These are phyloP conservation scores for Xanthoconium stramineum DNA, from an alignment of 768 basidiomycete genomes.

Conservation along the genomic window DNA sequence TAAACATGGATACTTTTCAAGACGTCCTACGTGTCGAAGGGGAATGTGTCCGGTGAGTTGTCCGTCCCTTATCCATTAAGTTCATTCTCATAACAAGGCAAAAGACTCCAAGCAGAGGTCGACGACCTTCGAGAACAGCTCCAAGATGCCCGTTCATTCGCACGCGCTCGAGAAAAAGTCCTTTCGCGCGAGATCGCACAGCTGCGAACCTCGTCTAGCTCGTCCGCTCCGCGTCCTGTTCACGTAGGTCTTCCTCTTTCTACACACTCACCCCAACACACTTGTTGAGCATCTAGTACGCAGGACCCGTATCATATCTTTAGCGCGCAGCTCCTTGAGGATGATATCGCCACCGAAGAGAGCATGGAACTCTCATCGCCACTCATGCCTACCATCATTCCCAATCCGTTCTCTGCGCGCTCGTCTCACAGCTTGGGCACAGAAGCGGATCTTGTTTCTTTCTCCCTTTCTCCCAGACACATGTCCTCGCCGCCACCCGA, in stretches of 20 bases:
- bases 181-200: constrained; percentile 32
- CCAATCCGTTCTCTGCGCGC: constrained; percentile 5
- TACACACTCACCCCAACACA: not conserved
- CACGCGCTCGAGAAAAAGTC: constrained; percentile 32
- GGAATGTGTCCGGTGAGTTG: constrained; percentile 36
- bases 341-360: constrained; percentile 35
- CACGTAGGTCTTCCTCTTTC: constrained; percentile 2
- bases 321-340: constrained; percentile 29
- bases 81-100: not conserved
- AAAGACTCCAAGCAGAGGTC: constrained; percentile 32
- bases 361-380: constrained; percentile 56
- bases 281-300: not conserved
- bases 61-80: not conserved
- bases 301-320: constrained; percentile 8
- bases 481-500: constrained; percentile 16
- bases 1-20: constrained; percentile 19
- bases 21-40: constrained; percentile 29
- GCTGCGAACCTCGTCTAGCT: constrained; percentile 6
- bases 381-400: constrained; percentile 34
- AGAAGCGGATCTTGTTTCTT: constrained; percentile 15
- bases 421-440: not conserved
- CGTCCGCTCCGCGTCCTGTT: not conserved
- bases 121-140: constrained; percentile 31
- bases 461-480: constrained; percentile 20
- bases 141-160: constrained; percentile 17